Percentiles rank a stretch among this genome's conserved stretches.
Conservation (phyloP, 2,329 filamentous ascomycete genomes). For the Aspergillus luchuensis region DNA sequence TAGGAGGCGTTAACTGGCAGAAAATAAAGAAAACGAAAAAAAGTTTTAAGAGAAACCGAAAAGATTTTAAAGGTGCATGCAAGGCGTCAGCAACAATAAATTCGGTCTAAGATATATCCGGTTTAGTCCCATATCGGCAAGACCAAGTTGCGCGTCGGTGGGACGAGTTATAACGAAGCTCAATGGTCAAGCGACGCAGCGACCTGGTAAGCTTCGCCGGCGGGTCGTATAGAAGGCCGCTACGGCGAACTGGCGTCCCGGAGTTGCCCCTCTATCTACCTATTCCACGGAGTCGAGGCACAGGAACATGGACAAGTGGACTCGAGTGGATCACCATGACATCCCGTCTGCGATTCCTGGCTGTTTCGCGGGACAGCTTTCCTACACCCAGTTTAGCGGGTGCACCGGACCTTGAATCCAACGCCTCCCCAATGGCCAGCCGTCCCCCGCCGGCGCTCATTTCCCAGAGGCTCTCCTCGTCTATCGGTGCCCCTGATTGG, state of each 20-base stretch:
- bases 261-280: neutral
- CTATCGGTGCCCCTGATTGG: neutral
- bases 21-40: neutral
- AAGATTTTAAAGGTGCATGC: neutral
- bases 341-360: neutral
- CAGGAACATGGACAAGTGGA: neutral
- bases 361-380: neutral
- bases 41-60: neutral
- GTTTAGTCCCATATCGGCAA: neutral
- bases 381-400: neutral
- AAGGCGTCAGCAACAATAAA: neutral
- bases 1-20: too few relatives aligned
- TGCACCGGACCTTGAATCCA: neutral
- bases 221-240: neutral
- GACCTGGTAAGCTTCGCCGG: neutral
- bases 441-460: neutral
- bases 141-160: neutral
- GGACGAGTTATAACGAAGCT: neutral
- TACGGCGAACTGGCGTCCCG: neutral
- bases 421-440: neutral
- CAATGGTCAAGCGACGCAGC: neutral
- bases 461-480: neutral
- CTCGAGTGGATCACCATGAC: neutral
- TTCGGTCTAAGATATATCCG: slow-evolving; percentile 1
- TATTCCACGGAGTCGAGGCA: neutral